These are phyloP conservation scores for Colletotrichum theobromicola DNA, from an alignment of 2,329 filamentous ascomycete genomes.

Conservation along the genomic window DNA sequence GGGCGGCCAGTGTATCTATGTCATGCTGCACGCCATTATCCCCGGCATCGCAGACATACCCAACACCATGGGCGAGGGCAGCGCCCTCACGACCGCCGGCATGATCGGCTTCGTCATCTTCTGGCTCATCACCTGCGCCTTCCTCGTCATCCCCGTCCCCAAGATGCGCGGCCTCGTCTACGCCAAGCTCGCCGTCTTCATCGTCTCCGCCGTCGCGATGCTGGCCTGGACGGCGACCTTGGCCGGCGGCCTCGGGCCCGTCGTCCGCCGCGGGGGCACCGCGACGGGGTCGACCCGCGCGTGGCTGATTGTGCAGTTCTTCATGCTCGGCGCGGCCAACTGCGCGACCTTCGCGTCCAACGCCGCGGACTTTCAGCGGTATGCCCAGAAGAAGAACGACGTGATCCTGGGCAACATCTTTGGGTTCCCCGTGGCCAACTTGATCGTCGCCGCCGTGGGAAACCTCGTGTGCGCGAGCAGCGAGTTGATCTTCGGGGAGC, in stretches of 20 bases:
- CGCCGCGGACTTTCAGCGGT: conserved; percentile 48
- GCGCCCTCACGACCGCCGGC: conserved; percentile 41
- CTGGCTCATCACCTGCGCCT: conserved; percentile 44
- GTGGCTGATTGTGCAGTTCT: conserved; percentile 42
- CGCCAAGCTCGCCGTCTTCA: conserved; percentile 37
- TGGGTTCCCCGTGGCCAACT: conserved; percentile 43
- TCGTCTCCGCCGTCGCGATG: conserved; percentile 42
- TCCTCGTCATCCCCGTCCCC: conserved; percentile 38
- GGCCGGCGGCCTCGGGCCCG: conserved; percentile 69
- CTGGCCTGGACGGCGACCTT: conserved; percentile 68
- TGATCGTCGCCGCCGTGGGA: conserved; percentile 42
- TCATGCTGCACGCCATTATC: conserved; percentile 45
- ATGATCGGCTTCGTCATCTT: conserved; percentile 48
- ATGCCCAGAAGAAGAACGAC: conserved; percentile 43
- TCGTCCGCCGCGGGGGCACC: conserved; percentile 69
- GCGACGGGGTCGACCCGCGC: conserved; percentile 46
- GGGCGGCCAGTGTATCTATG: conserved; percentile 35
- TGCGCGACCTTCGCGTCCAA: conserved; percentile 43
- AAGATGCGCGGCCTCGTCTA: conserved; percentile 23
- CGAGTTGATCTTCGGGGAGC: conserved; percentile 24
- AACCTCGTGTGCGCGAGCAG: conserved; percentile 39
- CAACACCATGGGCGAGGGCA: conserved; percentile 43
- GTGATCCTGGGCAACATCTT: conserved; percentile 44
- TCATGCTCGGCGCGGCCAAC: conserved; percentile 39
- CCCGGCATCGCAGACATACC: conserved; percentile 43